phyloP scores from a whole-genome alignment of 148 eudicot species.

The Rhododendron williamsianum region DNA sequence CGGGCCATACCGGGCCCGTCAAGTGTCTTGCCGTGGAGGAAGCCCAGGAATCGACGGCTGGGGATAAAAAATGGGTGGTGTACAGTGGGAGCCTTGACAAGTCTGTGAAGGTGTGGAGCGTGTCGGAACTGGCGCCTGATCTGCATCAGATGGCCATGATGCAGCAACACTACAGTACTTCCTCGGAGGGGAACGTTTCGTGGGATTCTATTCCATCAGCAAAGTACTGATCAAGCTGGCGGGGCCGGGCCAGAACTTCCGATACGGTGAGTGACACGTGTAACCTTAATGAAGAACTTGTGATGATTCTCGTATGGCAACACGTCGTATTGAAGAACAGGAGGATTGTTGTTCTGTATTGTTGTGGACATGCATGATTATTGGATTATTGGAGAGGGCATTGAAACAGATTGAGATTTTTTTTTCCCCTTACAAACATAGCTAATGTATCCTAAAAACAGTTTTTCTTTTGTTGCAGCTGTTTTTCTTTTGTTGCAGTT shows the following conservation, averaged over 20 bases:
- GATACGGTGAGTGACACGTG: neutral
- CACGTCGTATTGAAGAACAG: neutral
- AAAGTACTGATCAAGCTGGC: slow-evolving; percentile 16
- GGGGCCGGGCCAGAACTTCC: neutral
- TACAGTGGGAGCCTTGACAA: slow-evolving; percentile 54
- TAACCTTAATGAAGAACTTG: neutral
- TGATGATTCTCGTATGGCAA: neutral
- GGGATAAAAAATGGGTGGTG: slow-evolving; percentile 34
- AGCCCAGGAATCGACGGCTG: slow-evolving; percentile 13
- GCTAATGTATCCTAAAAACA: neutral
- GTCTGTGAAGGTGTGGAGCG: slow-evolving; percentile 52
- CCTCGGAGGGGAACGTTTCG: slow-evolving; percentile 8
- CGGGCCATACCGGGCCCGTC: slow-evolving; percentile 47
- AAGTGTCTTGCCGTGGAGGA: slow-evolving; percentile 45
- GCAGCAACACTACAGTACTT: slow-evolving; percentile 11
- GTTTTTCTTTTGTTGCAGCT: neutral
- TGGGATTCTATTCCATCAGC: slow-evolving; percentile 36
- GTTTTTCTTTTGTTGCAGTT: neutral
- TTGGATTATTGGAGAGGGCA: neutral
- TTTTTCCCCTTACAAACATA: neutral
- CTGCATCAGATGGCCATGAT: slow-evolving; percentile 26
- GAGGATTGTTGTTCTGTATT: neutral
- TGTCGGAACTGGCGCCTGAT: slow-evolving; percentile 36
- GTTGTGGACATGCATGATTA: slow-evolving; percentile 5
- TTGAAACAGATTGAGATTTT: neutral